A percentile compares a stretch with the other conserved stretches of the same genome.
phyloP scores from a whole-genome alignment of 805 yeast species.

The Sungouiella blattae region DNA sequence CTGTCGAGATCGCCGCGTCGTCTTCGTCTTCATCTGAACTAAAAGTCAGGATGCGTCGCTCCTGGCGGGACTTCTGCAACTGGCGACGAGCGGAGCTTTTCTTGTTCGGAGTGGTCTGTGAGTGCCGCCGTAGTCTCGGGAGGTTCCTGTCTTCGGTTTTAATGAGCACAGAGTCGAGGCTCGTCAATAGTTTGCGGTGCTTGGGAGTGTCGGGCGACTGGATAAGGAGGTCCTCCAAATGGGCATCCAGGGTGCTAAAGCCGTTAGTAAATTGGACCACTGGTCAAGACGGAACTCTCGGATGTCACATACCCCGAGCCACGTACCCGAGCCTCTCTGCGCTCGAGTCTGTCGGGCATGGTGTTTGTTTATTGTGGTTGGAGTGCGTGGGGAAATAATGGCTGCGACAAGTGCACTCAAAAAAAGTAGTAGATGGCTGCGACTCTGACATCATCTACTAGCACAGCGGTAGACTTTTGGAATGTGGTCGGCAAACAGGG shows the following conservation, averaged over 20 bases:
- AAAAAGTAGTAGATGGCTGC: no score
- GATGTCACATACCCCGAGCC: constrained; percentile 43
- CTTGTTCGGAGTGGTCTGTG: neutral
- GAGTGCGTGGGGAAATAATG: no score
- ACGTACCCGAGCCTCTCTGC: constrained; percentile 31
- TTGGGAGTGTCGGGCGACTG: constrained; percentile 9
- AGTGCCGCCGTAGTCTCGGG: constrained; percentile 13
- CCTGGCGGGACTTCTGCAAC: constrained; percentile 2
- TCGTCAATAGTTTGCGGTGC: constrained; percentile 5
- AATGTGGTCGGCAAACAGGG: no score
- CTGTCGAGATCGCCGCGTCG: constrained; percentile 3
- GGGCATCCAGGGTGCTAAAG: no score
- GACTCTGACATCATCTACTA: no score
- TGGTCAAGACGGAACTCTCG: no score
- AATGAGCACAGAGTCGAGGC: constrained; percentile 24
- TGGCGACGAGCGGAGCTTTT: neutral
- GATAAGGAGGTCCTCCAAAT: neutral
- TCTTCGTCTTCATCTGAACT: constrained; percentile 16
- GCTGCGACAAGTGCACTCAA: no score
- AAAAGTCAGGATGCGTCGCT: constrained; percentile 7
- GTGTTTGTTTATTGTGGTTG: neutral
- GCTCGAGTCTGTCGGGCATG: constrained; percentile 11
- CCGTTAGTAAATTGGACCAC: no score
- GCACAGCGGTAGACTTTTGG: no score
- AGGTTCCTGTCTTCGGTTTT: constrained; percentile 18